These are phyloP conservation scores for Diplocarpon rosae DNA, from an alignment of 2,329 filamentous ascomycete species.

Conservation along the genomic window DNA sequence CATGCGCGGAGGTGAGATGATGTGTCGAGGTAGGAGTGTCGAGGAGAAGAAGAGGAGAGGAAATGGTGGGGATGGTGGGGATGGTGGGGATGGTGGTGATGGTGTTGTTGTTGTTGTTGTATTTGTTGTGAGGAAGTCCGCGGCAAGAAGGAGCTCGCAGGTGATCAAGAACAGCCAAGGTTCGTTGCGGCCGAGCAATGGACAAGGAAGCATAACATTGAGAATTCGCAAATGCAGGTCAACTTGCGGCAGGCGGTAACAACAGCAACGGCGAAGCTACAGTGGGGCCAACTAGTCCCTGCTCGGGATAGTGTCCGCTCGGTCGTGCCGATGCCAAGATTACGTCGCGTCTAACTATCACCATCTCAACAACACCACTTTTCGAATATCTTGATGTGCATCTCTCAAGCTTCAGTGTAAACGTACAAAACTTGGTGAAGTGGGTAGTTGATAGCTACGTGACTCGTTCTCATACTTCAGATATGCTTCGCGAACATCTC, in stretches of 20 bases:
- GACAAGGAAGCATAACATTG: neutral
- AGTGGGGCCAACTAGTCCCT: neutral
- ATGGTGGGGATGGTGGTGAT: neutral
- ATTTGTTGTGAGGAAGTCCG: constrained; percentile 1
- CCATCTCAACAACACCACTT: neutral
- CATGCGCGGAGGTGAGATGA: neutral
- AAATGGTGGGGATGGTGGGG: neutral
- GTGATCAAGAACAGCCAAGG: neutral
- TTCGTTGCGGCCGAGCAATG: neutral
- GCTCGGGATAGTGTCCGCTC: neutral
- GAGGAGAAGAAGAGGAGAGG: constrained; percentile 2
- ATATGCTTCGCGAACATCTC: too few relatives aligned
- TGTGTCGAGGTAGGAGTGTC: constrained; percentile 2
- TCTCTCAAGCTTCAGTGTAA: neutral
- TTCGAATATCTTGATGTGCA: neutral
- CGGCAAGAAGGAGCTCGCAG: neutral
- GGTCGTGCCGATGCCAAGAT: neutral
- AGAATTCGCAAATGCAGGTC: neutral
- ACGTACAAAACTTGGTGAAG: neutral
- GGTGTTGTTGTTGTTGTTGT: constrained; percentile 15
- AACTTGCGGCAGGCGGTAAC: neutral
- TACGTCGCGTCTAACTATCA: neutral
- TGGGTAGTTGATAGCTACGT: too few relatives aligned
- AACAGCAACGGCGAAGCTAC: neutral
- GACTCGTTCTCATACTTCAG: too few relatives aligned